Evolutionary conservation across 108 stramenopile genomes (phyloP).

Genomic region (Asterionellopsis glacialis): DNA sequence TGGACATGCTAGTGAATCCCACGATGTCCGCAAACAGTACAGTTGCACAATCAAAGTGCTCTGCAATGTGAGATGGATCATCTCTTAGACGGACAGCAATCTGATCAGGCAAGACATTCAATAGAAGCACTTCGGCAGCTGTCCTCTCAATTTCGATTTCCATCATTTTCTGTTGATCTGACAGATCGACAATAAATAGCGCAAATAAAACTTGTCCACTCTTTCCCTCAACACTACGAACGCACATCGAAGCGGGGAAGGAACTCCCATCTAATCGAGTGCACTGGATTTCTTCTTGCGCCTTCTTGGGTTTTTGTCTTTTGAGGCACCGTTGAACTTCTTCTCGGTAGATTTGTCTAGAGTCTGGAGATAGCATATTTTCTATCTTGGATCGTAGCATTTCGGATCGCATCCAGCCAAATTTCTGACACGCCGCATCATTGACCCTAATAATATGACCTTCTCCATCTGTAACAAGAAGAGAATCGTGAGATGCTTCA

Average conservation of each 20-base stretch:
- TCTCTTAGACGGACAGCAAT: slow-evolving; percentile 37
- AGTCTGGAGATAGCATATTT: neutral
- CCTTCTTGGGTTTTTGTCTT: neutral
- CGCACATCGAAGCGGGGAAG: neutral
- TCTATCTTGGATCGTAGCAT: neutral
- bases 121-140: slow-evolving; percentile 2
- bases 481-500: slow-evolving; percentile 1
- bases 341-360: neutral
- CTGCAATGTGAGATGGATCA: neutral
- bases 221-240: neutral
- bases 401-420: neutral
- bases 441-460: neutral
- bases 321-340: neutral
- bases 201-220: neutral
- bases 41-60: slow-evolving; percentile 3
- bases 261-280: neutral
- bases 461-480: neutral
- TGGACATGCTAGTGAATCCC: slow-evolving; percentile 32
- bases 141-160: neutral
- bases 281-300: neutral
- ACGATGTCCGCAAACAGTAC: slow-evolving; percentile 33
- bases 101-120: slow-evolving; percentile 46
- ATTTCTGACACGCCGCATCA: neutral
- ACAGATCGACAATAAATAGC: neutral
- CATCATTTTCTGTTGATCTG: neutral